Base-by-base conservation (phyloP, 805 yeast species). In the Sporopachydermia lactativora region DNA sequence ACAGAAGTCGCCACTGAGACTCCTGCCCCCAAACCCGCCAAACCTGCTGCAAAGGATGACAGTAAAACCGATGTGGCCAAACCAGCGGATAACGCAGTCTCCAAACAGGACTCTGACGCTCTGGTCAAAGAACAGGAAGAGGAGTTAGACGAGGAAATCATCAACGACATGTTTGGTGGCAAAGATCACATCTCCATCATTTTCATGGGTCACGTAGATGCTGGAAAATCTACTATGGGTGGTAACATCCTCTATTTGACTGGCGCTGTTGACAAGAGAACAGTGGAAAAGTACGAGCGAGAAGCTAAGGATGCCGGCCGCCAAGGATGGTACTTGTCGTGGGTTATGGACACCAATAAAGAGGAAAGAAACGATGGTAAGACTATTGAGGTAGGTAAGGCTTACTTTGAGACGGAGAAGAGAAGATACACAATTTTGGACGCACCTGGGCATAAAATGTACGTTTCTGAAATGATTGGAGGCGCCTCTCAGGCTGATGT, bases 401-500 rank as follows among this genome's bases (percentile, higher is more conserved):
- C 97, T 16, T 86, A 81, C 55, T 92, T 92, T 54, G 99, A 92
- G 70, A 92, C 98, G 44, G 97, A 88, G 19, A 86, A 84, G 68
- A 81, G 98, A 68, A 80, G 97, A 64, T 92, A 92, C 69, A 89
- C 98, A 36, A 86, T 92, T 51, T 75, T 92, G 60, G 99, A 92
- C 63, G 99, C 99, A 5, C 99, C 99, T 49, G 99, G 99, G 40
- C 99, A 92, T 71, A 92, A 92, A 68, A 81, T 92, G 85, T 92
- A 92, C 59, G 96, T 92, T 47, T 85, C 96, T 42, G 94, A 86
- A 62, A 92, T 92, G 99, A 92, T 92, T 70, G 97, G 97, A 54
- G 98, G 98, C 63, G 99, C 99, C 15, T 88, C 97, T 37, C 99
- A 92, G 68, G 98, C 99, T 28, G 99, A 92, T 66, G 92, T 89